Evolutionary conservation across 306 rosid species (phyloP).

Genomic region (Glycine tomentella): DNA sequence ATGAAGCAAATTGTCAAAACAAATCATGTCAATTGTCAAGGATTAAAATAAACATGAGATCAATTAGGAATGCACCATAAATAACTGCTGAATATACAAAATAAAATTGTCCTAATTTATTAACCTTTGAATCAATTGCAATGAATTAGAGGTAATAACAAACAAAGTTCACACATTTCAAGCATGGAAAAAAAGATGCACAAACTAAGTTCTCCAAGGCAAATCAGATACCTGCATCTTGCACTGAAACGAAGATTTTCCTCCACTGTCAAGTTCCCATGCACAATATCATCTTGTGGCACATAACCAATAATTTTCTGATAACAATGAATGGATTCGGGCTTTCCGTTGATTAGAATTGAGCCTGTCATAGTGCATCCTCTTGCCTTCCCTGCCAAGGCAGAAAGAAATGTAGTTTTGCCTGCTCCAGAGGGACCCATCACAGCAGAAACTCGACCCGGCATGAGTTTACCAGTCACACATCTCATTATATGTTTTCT

Average conservation of each 20-base stretch:
- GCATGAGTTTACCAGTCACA: constrained; percentile 75
- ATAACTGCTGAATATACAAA: constrained; percentile 6
- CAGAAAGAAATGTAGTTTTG: constrained; percentile 87
- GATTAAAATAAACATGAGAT: constrained; percentile 15
- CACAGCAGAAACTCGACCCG: constrained; percentile 85
- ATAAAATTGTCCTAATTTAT: neutral
- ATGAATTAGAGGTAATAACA: neutral
- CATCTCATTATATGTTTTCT: constrained; percentile 67
- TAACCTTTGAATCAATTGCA: constrained; percentile 13
- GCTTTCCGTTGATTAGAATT: constrained; percentile 72
- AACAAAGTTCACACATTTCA: neutral
- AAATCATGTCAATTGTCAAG: neutral
- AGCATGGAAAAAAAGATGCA: neutral
- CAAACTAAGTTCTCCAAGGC: neutral
- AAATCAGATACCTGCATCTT: constrained; percentile 76
- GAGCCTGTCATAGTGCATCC: constrained; percentile 74
- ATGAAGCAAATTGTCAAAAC: too few relatives aligned
- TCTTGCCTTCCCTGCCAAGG: constrained; percentile 76
- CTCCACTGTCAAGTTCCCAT: constrained; percentile 89
- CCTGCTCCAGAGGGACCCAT: constrained; percentile 98
- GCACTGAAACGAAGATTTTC: constrained; percentile 90
- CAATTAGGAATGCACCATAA: constrained; percentile 13
- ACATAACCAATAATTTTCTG: constrained; percentile 84
- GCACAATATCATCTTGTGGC: constrained; percentile 93
- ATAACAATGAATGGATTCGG: constrained; percentile 68